Base-by-base conservation (phyloP, 2,329 filamentous ascomycete genomes). In the Penicillium sp. region DNA sequence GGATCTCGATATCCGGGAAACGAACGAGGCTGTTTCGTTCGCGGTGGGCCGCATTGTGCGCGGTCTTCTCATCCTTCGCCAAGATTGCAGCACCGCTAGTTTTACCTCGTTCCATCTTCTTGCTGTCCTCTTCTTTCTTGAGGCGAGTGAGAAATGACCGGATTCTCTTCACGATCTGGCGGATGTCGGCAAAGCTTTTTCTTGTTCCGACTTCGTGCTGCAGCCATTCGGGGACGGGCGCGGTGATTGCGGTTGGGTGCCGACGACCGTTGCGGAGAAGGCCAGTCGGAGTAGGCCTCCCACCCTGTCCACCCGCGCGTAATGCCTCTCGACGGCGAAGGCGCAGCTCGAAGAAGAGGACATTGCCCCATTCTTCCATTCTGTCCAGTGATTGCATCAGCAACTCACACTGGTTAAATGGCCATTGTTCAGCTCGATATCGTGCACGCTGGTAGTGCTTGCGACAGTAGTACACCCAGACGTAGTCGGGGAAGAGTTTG, bases 381-480 rank as follows among this genome's bases (percentile, higher is more conserved):
- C 85, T 82, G 10, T 80, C 74, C 42, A 92, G 83, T 66, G 91
- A 88, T 35, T 82, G 79, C 57, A 84, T 78, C 0, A 92, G 84
- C 1, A 92, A 80, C 2, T 86, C 82, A 58, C 87, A 87, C 71
- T 92, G 89, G 0, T 84, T 73, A 72, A 73, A 83, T 77, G 55
- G 85, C 85, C 73, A 89, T 85, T 72, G 62, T 3, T 65, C 64
- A 25, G 87, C 87, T n/a, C 89, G 83, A 71, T 93, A 93, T 0
- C 89, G 83, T 46, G 83, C 84, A 6, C 91, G 86, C 76, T 95
- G 92, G 73, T 95, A 95, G 71, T 93, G 89, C 72, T 93, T 93
- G 38, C 91, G 86, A 74, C 92, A 95, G 72, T 86, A 89, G 69
- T 89, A 86, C 0, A 92, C 86, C 90, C 90, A 94, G 2, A 91